These are phyloP conservation scores for Aspergillus sp. DNA, from an alignment of 2,329 filamentous ascomycete genomes.

Conservation along the genomic window DNA sequence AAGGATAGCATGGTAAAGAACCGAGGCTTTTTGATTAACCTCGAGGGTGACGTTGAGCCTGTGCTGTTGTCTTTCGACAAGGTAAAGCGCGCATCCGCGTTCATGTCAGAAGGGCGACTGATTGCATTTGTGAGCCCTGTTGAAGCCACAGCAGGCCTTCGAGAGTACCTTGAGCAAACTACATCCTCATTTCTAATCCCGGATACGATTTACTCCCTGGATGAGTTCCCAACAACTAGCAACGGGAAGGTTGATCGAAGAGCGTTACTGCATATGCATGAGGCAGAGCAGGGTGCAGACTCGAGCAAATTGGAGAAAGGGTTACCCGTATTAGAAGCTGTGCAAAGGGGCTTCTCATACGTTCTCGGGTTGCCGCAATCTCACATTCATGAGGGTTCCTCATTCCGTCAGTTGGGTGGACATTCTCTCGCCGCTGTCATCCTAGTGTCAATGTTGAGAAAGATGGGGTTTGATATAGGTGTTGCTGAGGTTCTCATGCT, in stretches of 20 bases:
- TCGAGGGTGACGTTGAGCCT: slow-evolving; percentile 33
- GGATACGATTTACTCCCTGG: slow-evolving; percentile 2
- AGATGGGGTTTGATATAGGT: neutral
- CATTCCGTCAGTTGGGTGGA: slow-evolving; percentile 2
- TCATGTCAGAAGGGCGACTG: slow-evolving; percentile 3
- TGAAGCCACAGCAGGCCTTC: neutral
- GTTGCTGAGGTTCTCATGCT: neutral
- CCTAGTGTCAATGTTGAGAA: neutral
- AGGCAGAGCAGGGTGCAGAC: neutral
- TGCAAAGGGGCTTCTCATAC: neutral
- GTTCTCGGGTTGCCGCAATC: neutral
- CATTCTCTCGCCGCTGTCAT: slow-evolving; percentile 5
- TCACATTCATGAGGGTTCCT: neutral
- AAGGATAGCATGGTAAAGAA: slow-evolving; percentile 33
- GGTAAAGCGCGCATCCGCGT: slow-evolving; percentile 16
- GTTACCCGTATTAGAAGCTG: neutral
- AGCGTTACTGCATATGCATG: neutral
- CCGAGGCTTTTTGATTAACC: slow-evolving; percentile 37
- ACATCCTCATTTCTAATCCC: slow-evolving; percentile 14
- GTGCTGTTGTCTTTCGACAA: slow-evolving; percentile 17
- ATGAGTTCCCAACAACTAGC: slow-evolving; percentile 2
- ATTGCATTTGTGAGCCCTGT: slow-evolving; percentile 5
- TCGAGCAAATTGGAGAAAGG: neutral
- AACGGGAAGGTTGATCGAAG: slow-evolving; percentile 11
- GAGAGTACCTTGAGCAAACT: slow-evolving; percentile 1